These are phyloP conservation scores for Fraxinus xanthoxyloides DNA, from an alignment of 305 asterid species.

Conservation along the genomic window DNA sequence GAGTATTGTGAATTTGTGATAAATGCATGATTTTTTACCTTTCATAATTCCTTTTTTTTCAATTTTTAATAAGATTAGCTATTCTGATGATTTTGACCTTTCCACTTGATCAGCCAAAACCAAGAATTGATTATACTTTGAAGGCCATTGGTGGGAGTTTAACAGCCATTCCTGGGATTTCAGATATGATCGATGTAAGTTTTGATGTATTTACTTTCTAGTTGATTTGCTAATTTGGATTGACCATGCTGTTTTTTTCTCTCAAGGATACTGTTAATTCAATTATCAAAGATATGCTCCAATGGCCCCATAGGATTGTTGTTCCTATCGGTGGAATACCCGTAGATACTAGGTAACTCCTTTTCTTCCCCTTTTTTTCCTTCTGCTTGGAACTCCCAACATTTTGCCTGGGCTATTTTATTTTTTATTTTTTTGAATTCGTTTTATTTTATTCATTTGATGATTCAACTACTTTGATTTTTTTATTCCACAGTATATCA, in stretches of 20 bases:
- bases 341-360: conserved; percentile 63
- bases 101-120: conserved; percentile 64
- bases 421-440: not conserved
- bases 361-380: not conserved
- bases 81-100: conserved; percentile 11
- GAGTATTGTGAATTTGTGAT: too few relatives aligned
- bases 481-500: not conserved
- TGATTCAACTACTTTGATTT: not conserved
- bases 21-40: too few relatives aligned
- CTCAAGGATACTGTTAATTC: conserved; percentile 78
- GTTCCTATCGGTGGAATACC: conserved; percentile 90
- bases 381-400: not conserved
- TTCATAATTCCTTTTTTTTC: too few relatives aligned
- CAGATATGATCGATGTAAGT: conserved; percentile 97
- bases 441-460: not conserved
- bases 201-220: conserved; percentile 13
- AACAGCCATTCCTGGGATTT: conserved; percentile 92
- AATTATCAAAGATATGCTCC: conserved; percentile 85
- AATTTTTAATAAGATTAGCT: not conserved
- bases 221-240: conserved; percentile 12
- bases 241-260: conserved; percentile 5
- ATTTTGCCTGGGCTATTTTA: not conserved
- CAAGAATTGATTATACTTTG: conserved; percentile 81
- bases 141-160: conserved; percentile 98
- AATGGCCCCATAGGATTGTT: conserved; percentile 98